Evolutionary conservation across 2,329 filamentous ascomycete genomes (phyloP).

Genomic region (Dactylellina drechsleri): DNA sequence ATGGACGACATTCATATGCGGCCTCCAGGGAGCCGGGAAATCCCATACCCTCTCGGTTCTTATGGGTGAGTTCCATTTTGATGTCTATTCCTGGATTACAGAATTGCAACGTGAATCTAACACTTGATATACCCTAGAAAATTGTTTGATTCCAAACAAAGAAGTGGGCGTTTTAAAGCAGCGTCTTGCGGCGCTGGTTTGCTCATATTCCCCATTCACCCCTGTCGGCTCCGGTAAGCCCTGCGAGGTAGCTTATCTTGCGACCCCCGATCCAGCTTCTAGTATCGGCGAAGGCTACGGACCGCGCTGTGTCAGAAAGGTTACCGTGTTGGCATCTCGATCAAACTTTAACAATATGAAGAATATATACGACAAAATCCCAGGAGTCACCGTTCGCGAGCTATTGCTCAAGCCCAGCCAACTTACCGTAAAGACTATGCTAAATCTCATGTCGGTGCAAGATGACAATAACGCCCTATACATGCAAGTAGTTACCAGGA

Average conservation of each 20-base stretch:
- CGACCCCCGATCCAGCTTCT: conserved; percentile 10
- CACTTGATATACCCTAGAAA: conserved; percentile 15
- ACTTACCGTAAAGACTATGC: conserved; percentile 57
- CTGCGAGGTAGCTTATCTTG: conserved; percentile 45
- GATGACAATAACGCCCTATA: conserved; percentile 57
- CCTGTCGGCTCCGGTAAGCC: conserved; percentile 30
- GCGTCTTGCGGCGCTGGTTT: conserved; percentile 27
- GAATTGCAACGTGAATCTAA: neutral
- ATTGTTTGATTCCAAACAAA: conserved; percentile 32
- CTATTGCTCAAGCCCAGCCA: conserved; percentile 56
- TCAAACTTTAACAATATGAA: conserved; percentile 57
- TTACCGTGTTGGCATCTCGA: conserved; percentile 57
- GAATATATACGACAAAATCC: conserved; percentile 57
- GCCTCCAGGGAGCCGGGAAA: conserved; percentile 45
- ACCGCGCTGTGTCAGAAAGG: conserved; percentile 20
- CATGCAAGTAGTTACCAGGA: conserved; percentile 57
- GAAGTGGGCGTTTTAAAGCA: conserved; percentile 19
- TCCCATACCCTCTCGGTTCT: conserved; percentile 48
- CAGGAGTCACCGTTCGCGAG: conserved; percentile 56
- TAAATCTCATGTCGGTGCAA: conserved; percentile 58
- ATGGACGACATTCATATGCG: conserved; percentile 47
- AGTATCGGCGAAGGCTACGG: neutral
- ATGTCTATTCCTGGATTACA: too few relatives aligned
- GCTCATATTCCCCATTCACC: conserved; percentile 29
- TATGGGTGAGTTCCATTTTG: conserved; percentile 15